phyloP scores from a whole-genome alignment of 768 basidiomycete species.

The Paxillus ammoniavirescens region DNA sequence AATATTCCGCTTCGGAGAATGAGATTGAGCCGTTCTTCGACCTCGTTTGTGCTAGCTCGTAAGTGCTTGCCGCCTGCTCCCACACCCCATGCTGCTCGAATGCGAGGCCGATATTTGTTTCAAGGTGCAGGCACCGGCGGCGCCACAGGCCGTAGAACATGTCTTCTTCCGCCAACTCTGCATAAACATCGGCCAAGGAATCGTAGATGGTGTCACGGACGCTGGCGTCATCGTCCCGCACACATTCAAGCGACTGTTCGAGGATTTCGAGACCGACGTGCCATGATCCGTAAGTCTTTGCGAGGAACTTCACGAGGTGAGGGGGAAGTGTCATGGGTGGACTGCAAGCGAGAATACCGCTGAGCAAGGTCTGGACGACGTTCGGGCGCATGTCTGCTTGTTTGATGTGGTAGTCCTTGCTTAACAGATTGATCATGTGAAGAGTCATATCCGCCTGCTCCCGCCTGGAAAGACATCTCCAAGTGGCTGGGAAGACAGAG shows the following conservation, averaged over 20 bases:
- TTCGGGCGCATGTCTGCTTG: slow-evolving; percentile 90
- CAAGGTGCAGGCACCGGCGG: slow-evolving; percentile 79
- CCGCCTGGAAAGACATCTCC: slow-evolving; percentile 80
- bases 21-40: slow-evolving; percentile 79
- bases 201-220: slow-evolving; percentile 84
- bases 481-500: slow-evolving; percentile 80
- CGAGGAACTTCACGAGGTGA: slow-evolving; percentile 92
- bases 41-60: slow-evolving; percentile 88
- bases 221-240: slow-evolving; percentile 76
- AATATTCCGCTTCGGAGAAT: slow-evolving; percentile 94
- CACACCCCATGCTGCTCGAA: slow-evolving; percentile 98
- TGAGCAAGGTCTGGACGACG: slow-evolving; percentile 86
- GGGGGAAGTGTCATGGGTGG: slow-evolving; percentile 90
- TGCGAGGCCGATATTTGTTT: slow-evolving; percentile 85
- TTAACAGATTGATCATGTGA: slow-evolving; percentile 85
- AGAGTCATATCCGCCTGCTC: slow-evolving; percentile 89
- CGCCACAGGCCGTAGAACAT: slow-evolving; percentile 97
- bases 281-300: slow-evolving; percentile 97
- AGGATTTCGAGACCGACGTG: slow-evolving; percentile 87
- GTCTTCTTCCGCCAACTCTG: slow-evolving; percentile 94
- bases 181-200: slow-evolving; percentile 92
- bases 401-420: slow-evolving; percentile 90
- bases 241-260: slow-evolving; percentile 70
- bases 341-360: slow-evolving; percentile 79
- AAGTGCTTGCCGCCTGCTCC: slow-evolving; percentile 85